Base-by-base conservation (phyloP, 495 filamentous ascomycete genomes). In the Cercophora samala region DNA sequence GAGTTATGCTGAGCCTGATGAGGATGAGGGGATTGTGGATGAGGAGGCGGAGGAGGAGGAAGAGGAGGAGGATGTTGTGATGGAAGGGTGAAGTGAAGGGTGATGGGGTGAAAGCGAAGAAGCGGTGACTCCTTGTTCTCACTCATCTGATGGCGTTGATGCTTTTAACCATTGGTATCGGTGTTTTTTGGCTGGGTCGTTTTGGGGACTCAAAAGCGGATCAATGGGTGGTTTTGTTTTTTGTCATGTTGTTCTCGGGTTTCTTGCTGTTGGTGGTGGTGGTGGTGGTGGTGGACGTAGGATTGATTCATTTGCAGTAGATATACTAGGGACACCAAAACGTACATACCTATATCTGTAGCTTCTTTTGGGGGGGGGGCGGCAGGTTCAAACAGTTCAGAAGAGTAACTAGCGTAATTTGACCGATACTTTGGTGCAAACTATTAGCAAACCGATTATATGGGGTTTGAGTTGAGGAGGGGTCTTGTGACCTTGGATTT, bases 1-100 rank as follows among this genome's bases (percentile, higher is more conserved):
- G 68, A 81, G 75, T 53, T 81, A 82, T 66, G 76, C 72, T 2
- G 80, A 81, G 68, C 74, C 68, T 53, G 73, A 77, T 9, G 58
- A 62, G 15, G 65, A 64, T 18, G 68, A 8, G 24, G 73, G 62
- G 64, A 66, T 58, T 24, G 74, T 77, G 62, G 62, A 64, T 42
- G 75, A 76, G 19, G 42, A 9, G 52, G 52, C 3, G n/a, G 54
- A 19, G 25, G 58, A 65, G 13, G 46, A 18, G 25, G 25, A 56
- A 0, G 29, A 6, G 26, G 61, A 8, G 29, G 55, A n/a, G 42
- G 24, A 62, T 62, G 60, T n/a, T 17, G 29, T 42, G 22, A 29
- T 17, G 60, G 58, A 58, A 13, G 13, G 37, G 37, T 46, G 11
- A 13, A 13, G 37, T 5, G 37, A 46, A 17, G 15, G 2, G 3